Base-by-base conservation (phyloP, 768 basidiomycete species). In the Psilocybe sp. region DNA sequence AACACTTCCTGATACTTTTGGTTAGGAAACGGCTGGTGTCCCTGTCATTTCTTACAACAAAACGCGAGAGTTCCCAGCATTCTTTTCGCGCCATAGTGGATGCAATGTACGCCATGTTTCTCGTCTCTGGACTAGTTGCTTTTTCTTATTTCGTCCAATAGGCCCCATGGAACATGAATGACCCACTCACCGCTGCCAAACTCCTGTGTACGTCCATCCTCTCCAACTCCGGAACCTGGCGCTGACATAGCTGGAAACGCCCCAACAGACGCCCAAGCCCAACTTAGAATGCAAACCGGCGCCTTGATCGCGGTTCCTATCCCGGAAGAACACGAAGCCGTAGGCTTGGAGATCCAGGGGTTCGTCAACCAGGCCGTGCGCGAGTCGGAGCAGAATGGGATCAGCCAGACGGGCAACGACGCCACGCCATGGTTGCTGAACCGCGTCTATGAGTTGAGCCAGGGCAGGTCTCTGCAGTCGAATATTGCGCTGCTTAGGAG, bases 381-480 rank as follows among this genome's bases (percentile, higher is more conserved):
- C 12, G 96, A 99, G 68, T 87, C 90, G 4, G 85, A 90, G 53
- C 77, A 79, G 50, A 87, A 85, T 54, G 92, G 94, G 2, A 72
- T 96, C 40, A 87, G 79, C 60, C 82, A 74, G 58, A 72, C 76
- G 14, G 97, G 97, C 2, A 98, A 97, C 59, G 89, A 92, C 52
- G 93, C 81, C 5, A 99, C 97, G 1, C 97, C 97, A 6, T 98
- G 96, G 96, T 72, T 99, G 9, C 73, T 99, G 28, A 74, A 77
- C 39, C 83, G 96, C 28, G 85, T 98, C 1, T 78, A 78, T 13
- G 87, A 96, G 63, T 73, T 98, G 42, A 92, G 89, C 0, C 62
- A 78, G 31, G 92, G 92, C 2, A 74, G 74, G 52, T 92, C 92
- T 5, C 69, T 97, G 45, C 70, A 75, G 7, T 64, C 71, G 77